Base-by-base conservation (phyloP, 768 basidiomycete species). In the Paxillus ammoniavirescens region DNA sequence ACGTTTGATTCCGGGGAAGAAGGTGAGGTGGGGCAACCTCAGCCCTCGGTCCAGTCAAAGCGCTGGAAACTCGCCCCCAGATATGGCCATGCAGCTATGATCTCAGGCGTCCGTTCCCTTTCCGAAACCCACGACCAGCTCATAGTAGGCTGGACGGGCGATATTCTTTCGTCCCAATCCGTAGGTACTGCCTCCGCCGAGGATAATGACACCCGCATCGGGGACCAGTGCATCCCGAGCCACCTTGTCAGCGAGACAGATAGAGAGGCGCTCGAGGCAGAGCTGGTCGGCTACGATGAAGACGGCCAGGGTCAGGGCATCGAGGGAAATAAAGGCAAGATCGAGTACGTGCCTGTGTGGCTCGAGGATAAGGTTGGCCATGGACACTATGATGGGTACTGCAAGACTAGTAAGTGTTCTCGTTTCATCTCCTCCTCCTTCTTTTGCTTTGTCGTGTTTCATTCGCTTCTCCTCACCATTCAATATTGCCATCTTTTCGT, bases 311-410 rank as follows among this genome's bases (percentile, higher is more conserved):
- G 81, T 8, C 82, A 83, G 56, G 85, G 84, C 40, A 77, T 79
- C 21, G 61, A 50, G 21, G 60, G 68, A 14, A 69, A 75, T 42
- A 70, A 73, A 33, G 68, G 82, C 58, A 83, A 79, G 64, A 84
- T 89, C 45, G 79, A 74, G 13, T 97, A 92, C 61, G 82, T 91
- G 7, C 94, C 96, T 5, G 91, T 99, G 12, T 97, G 91, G 91
- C 76, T 95, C 35, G 87, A 91, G 61, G 90, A 93, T 62, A 82
- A 88, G 67, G 82, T 93, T 37, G 93, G 92, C 18, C 91, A 93
- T 63, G 92, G 88, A 0, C 94, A 97, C 68, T 97, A 98, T 67
- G 94, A 98, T 61, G 95, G 94, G 0, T 98, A 97, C 70, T 98
- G 95, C 82, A 99, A 99, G 71, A 87, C 89, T 65, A 96, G 93